phyloP scores from a whole-genome alignment of 306 rosid species.

The Casuarina glauca region DNA sequence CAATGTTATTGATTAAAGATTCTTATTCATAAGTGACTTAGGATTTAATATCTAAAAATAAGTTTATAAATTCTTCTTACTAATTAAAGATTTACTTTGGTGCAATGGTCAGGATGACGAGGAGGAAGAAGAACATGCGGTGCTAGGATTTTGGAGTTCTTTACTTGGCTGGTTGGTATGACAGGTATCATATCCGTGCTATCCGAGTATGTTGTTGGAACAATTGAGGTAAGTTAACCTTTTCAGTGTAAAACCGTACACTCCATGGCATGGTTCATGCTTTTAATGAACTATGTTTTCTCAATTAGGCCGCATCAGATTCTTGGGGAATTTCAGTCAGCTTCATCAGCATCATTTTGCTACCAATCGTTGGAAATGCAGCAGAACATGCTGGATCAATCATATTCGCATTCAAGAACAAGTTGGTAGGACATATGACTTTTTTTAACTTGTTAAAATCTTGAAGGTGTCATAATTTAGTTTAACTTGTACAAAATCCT shows the following conservation, averaged over 20 bases:
- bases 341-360: slow-evolving; percentile 85
- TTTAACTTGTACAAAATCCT: neutral
- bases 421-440: slow-evolving; percentile 51
- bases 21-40: too few species aligned
- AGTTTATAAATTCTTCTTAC: too few species aligned
- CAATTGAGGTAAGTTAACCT: slow-evolving; percentile 69
- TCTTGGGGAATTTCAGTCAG: slow-evolving; percentile 95
- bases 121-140: slow-evolving; percentile 56
- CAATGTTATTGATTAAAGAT: too few species aligned
- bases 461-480: neutral
- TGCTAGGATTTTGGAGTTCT: slow-evolving; percentile 82
- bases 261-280: neutral
- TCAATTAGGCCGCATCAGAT: slow-evolving; percentile 76
- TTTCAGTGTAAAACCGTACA: neutral
- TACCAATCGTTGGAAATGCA: slow-evolving; percentile 97
- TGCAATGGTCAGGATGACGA: slow-evolving; percentile 46
- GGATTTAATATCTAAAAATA: too few species aligned
- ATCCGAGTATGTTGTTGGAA: slow-evolving; percentile 85
- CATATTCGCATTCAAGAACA: slow-evolving; percentile 91
- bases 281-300: neutral
- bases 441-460: neutral
- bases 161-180: slow-evolving; percentile 84
- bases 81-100: neutral
- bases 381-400: slow-evolving; percentile 97
- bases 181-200: slow-evolving; percentile 72